A percentile compares a stretch with the other conserved stretches of the same genome.
Conservation (phyloP, 148 eudicot species). For the Cornus suecica region DNA sequence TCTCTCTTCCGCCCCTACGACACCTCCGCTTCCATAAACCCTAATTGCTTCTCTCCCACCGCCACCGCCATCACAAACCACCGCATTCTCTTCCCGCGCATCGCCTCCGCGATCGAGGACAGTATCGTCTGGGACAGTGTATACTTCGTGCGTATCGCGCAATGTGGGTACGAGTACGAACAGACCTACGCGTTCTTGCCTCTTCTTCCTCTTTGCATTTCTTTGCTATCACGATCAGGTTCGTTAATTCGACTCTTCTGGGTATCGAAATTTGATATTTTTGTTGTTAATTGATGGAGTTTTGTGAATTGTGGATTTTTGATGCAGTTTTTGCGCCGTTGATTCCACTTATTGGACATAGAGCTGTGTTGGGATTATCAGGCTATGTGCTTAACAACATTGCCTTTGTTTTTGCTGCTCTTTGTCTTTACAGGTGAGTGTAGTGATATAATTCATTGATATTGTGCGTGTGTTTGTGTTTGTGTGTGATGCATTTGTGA, state of each 20-base stretch:
- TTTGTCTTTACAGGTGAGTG: slow-evolving; percentile 67
- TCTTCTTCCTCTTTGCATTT: slow-evolving; percentile 55
- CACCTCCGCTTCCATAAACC: slow-evolving; percentile 88
- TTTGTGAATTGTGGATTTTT: neutral
- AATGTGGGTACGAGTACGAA: slow-evolving; percentile 93
- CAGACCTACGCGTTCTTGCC: slow-evolving; percentile 93
- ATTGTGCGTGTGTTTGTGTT: neutral
- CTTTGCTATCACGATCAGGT: slow-evolving; percentile 58
- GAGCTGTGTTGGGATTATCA: slow-evolving; percentile 88
- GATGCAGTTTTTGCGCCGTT: slow-evolving; percentile 66
- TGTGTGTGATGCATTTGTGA: too few species aligned
- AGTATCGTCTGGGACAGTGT: slow-evolving; percentile 94
- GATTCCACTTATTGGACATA: slow-evolving; percentile 72
- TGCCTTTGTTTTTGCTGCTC: slow-evolving; percentile 74
- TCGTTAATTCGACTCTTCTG: neutral
- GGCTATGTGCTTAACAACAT: slow-evolving; percentile 76
- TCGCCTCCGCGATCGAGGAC: slow-evolving; percentile 56
- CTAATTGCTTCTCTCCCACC: slow-evolving; percentile 49
- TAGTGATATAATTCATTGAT: neutral
- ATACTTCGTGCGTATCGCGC: slow-evolving; percentile 63
- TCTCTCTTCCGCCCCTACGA: slow-evolving; percentile 70
- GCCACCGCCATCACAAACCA: slow-evolving; percentile 2
- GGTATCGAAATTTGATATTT: neutral
- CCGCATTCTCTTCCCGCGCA: slow-evolving; percentile 41
- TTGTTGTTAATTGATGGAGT: neutral